Percentiles rank a stretch among this genome's conserved stretches.
phyloP scores from a whole-genome alignment of 306 rosid species.

The Prunus padus region DNA sequence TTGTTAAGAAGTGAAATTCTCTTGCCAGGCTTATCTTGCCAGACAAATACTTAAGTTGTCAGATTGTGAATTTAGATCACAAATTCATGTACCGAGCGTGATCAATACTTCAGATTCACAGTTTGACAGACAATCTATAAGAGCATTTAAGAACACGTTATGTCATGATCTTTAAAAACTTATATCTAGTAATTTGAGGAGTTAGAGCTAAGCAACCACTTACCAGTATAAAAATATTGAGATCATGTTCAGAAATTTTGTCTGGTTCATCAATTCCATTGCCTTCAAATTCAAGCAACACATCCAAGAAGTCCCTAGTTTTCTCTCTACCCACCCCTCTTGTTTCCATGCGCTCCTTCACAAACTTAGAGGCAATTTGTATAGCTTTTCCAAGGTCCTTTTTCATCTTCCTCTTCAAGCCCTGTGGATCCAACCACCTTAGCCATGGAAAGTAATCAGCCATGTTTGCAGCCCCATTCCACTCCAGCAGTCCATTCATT shows the following conservation, averaged over 20 bases:
- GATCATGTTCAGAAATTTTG: constrained; percentile 39
- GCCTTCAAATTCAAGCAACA: constrained; percentile 50
- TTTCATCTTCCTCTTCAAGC: constrained; percentile 45
- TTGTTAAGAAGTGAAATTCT: neutral
- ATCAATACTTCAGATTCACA: neutral
- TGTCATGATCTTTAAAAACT: too few relatives aligned
- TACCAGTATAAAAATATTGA: constrained; percentile 58
- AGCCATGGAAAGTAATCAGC: constrained; percentile 54
- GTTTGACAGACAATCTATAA: neutral
- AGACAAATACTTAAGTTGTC: constrained; percentile 19
- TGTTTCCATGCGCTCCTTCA: constrained; percentile 35
- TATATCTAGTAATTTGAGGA: neutral
- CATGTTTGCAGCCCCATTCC: constrained; percentile 44
- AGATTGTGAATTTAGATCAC: neutral
- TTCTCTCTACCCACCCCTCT: neutral
- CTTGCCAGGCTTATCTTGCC: neutral
- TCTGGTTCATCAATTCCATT: constrained; percentile 35
- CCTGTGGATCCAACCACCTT: constrained; percentile 52
- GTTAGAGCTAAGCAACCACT: neutral
- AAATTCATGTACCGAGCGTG: neutral
- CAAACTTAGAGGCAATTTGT: constrained; percentile 38
- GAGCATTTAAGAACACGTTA: too few relatives aligned
- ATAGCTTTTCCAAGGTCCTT: constrained; percentile 51
- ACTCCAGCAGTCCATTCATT: constrained; percentile 46
- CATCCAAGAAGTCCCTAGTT: constrained; percentile 50